These are phyloP conservation scores for Phytophthora ramorum DNA, from an alignment of 352 stramenopile species.

Conservation along the genomic window DNA sequence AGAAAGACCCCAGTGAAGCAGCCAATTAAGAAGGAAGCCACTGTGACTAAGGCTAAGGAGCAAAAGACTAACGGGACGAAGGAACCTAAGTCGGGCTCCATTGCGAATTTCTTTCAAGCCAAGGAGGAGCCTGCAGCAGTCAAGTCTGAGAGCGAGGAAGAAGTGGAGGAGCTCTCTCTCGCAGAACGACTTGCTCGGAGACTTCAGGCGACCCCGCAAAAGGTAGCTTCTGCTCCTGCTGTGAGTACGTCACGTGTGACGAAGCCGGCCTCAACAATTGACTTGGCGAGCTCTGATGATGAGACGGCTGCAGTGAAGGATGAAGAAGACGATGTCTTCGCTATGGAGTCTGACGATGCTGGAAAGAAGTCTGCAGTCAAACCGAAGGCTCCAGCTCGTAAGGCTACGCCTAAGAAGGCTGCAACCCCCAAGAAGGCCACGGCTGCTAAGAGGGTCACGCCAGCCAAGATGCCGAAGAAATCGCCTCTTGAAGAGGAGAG, in stretches of 20 bases:
- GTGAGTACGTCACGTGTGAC: slow-evolving; percentile 20
- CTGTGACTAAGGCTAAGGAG: slow-evolving; percentile 37
- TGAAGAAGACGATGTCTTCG: slow-evolving; percentile 75
- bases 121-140: slow-evolving; percentile 34
- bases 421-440: slow-evolving; percentile 36
- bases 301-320: slow-evolving; percentile 31
- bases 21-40: slow-evolving; percentile 37
- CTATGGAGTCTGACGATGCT: slow-evolving; percentile 50
- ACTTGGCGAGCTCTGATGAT: slow-evolving; percentile 61
- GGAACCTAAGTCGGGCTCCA: slow-evolving; percentile 38
- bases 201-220: slow-evolving; percentile 51
- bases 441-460: slow-evolving; percentile 27
- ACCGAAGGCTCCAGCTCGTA: slow-evolving; percentile 37
- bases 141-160: slow-evolving; percentile 56
- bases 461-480: slow-evolving; percentile 31
- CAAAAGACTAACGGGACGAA: slow-evolving; percentile 34
- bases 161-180: slow-evolving; percentile 78
- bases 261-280: slow-evolving; percentile 39
- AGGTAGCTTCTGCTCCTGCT: slow-evolving; percentile 37
- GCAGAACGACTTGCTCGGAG: slow-evolving; percentile 70
- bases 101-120: slow-evolving; percentile 66
- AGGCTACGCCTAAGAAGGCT: slow-evolving; percentile 28
- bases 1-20: slow-evolving; percentile 46
- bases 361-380: slow-evolving; percentile 51
- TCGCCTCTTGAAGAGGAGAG: slow-evolving; percentile 39